phyloP scores from a whole-genome alignment of 2,329 filamentous ascomycete species.

The Pestalotiopsis sp. region DNA sequence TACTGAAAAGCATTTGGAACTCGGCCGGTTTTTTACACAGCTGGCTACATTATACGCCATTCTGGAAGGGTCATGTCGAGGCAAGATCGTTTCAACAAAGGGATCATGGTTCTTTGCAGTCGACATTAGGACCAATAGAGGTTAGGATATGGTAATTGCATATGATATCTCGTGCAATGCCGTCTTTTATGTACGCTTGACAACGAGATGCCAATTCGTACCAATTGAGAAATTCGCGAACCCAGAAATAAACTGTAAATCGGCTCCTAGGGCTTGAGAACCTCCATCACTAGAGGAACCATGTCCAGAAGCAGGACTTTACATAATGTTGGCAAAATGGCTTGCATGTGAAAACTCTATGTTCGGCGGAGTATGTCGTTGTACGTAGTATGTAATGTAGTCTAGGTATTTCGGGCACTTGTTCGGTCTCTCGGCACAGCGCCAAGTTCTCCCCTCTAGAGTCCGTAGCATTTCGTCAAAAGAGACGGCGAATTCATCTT shows the following conservation, averaged over 20 bases:
- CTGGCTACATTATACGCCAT: neutral
- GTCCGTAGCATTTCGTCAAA: neutral
- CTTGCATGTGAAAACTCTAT: neutral
- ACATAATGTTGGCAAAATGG: neutral
- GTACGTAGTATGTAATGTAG: neutral
- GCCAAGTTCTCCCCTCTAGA: neutral
- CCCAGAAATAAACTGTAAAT: too few species aligned
- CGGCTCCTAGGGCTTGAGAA: neutral
- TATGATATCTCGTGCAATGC: neutral
- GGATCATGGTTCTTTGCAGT: neutral
- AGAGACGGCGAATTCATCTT: neutral
- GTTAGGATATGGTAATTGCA: neutral
- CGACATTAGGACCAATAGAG: neutral
- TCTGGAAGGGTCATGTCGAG: neutral
- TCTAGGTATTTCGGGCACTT: neutral
- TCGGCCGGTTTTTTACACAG: neutral
- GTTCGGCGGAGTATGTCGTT: neutral
- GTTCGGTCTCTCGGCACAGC: neutral
- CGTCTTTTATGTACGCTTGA: too few species aligned
- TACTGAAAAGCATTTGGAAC: constrained; percentile 3
- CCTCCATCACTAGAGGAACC: neutral
- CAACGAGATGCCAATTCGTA: too few species aligned
- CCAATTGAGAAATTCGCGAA: too few species aligned
- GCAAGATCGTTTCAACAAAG: neutral
- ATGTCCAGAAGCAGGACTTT: neutral